Evolutionary conservation across 2,329 filamentous ascomycete genomes (phyloP).

Genomic region (Cadophora sp.): DNA sequence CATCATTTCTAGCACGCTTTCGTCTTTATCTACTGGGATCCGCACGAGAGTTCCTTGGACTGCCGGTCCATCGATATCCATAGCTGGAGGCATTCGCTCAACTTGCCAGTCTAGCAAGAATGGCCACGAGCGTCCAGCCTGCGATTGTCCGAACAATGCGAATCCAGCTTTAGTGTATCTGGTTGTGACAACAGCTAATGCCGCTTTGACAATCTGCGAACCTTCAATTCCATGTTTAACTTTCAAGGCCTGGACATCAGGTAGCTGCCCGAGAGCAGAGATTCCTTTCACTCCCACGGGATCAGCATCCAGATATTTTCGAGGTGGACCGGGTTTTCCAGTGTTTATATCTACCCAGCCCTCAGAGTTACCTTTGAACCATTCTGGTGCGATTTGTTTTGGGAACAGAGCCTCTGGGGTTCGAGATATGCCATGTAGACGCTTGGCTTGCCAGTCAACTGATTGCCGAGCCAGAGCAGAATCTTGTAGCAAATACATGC

Average conservation of each 20-base stretch:
- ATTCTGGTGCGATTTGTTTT: slow-evolving; percentile 20
- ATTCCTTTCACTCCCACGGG: slow-evolving; percentile 21
- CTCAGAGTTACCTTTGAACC: slow-evolving; percentile 26
- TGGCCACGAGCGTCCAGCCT: slow-evolving; percentile 26
- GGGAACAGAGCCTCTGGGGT: slow-evolving; percentile 21
- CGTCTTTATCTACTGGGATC: neutral
- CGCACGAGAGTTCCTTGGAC: slow-evolving; percentile 13
- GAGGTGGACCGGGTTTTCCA: slow-evolving; percentile 19
- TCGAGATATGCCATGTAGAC: slow-evolving; percentile 17
- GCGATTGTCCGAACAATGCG: slow-evolving; percentile 27
- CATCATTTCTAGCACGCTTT: slow-evolving; percentile 17
- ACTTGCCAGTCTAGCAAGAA: slow-evolving; percentile 28
- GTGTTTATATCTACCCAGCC: slow-evolving; percentile 26
- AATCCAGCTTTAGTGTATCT: slow-evolving; percentile 19
- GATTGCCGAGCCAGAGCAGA: slow-evolving; percentile 14
- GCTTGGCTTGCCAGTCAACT: slow-evolving; percentile 24
- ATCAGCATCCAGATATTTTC: slow-evolving; percentile 18
- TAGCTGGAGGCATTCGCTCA: slow-evolving; percentile 21
- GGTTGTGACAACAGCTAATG: slow-evolving; percentile 22
- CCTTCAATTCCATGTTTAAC: slow-evolving; percentile 26
- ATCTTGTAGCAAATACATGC: slow-evolving; percentile 24
- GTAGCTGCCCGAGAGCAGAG: neutral
- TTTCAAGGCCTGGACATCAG: slow-evolving; percentile 22
- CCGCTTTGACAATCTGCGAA: slow-evolving; percentile 27
- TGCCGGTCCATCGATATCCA: slow-evolving; percentile 27